Conservation (phyloP, 2,329 filamentous ascomycete genomes). For the Clarireedia sp. region DNA sequence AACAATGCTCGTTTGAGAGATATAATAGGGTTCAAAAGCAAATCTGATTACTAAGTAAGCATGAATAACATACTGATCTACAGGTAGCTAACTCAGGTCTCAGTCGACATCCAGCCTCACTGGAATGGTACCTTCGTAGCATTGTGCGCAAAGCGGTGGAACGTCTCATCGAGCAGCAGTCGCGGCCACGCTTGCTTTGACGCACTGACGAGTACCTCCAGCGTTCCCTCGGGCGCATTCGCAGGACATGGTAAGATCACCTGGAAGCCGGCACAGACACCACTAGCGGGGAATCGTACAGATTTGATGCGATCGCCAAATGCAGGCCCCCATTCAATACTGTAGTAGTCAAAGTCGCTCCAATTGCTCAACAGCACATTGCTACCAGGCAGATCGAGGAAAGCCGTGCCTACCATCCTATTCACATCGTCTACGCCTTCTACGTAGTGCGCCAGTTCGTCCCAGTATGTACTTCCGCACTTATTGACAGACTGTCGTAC, state of each 20-base stretch:
- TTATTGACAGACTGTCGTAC: not conserved
- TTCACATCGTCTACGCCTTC: not conserved
- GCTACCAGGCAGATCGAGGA: conserved; percentile 1
- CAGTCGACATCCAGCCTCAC: not conserved
- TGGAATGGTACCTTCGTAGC: conserved; percentile 2
- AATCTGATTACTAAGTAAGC: not conserved
- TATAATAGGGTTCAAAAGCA: not conserved
- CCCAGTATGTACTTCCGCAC: not conserved
- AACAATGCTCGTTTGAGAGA: not conserved
- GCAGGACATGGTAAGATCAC: not conserved
- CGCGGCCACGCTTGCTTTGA: conserved; percentile 1
- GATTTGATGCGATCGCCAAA: not conserved
- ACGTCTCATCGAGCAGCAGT: not conserved
- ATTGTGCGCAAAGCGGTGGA: not conserved
- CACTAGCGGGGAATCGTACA: not conserved
- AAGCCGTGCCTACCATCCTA: not conserved
- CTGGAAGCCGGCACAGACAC: conserved; percentile 1
- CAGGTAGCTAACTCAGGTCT: not conserved
- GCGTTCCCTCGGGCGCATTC: not conserved
- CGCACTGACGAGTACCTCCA: not conserved
- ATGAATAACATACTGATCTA: not conserved
- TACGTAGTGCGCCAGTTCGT: not conserved
- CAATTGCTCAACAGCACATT: not conserved
- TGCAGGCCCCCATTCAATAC: conserved; percentile 2
- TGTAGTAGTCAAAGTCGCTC: not conserved